A percentile compares a stretch with the other conserved stretches of the same genome.
Evolutionary conservation across 2,329 filamentous ascomycete genomes (phyloP).

Genomic region (Trichoderma sp.): DNA sequence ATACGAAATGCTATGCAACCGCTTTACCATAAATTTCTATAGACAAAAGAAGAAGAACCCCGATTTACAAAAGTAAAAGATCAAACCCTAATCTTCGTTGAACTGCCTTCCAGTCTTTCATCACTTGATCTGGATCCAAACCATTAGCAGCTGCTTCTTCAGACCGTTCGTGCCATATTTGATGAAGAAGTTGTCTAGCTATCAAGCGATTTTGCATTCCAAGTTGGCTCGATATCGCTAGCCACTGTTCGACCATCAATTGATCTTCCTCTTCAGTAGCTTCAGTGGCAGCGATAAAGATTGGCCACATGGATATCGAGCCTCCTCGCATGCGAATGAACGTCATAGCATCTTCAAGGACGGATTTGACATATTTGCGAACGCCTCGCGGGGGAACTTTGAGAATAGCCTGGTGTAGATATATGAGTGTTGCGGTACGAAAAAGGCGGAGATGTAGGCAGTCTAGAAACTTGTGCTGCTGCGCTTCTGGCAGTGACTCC

Average conservation of each 20-base stretch:
- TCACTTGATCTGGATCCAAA: not conserved
- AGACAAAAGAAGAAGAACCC: not conserved
- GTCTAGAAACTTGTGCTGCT: not conserved
- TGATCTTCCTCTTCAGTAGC: constrained; percentile 2
- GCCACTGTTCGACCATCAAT: not conserved
- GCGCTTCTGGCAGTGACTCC: not conserved
- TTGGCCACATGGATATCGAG: constrained; percentile 3
- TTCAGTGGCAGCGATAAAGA: constrained; percentile 13
- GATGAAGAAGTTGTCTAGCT: not conserved
- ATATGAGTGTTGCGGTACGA: constrained; percentile 2
- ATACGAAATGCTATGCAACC: not conserved
- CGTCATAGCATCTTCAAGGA: not conserved
- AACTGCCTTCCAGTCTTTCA: not conserved
- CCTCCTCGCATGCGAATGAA: constrained; percentile 5
- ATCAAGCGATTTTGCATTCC: not conserved
- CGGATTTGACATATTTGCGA: not conserved
- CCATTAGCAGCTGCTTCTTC: not conserved
- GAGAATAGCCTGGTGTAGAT: constrained; percentile 5
- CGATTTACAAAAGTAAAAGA: not conserved
- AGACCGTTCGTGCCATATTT: not conserved
- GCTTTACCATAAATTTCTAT: not conserved
- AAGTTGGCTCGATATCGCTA: not conserved
- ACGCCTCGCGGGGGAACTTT: not conserved
- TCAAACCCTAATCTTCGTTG: constrained; percentile 1
- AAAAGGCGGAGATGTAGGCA: not conserved